phyloP scores from a whole-genome alignment of 2,329 filamentous ascomycete species.

The Aspergillus ruber region DNA sequence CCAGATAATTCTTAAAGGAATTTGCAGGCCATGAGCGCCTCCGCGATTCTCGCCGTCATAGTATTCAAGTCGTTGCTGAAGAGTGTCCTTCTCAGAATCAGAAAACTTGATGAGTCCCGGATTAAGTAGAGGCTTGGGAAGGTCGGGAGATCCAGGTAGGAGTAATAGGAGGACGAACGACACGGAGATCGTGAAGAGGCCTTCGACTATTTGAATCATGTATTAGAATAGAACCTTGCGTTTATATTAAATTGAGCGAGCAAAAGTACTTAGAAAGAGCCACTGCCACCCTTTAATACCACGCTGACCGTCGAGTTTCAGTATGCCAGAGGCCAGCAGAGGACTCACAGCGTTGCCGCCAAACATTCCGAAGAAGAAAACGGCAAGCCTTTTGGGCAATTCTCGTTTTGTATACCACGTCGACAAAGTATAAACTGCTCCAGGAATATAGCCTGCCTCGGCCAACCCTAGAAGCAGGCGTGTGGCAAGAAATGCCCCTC shows the following conservation, averaged over 20 bases:
- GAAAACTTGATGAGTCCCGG: background rate
- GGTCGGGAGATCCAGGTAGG: background rate
- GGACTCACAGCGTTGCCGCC: background rate
- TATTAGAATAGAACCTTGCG: background rate
- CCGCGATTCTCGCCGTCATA: background rate
- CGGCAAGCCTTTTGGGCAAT: background rate
- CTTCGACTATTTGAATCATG: background rate
- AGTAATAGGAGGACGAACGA: background rate
- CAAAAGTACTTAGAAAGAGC: background rate
- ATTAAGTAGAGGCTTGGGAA: background rate
- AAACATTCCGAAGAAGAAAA: background rate
- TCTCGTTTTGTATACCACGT: background rate
- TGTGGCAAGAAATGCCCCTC: conserved; percentile 25
- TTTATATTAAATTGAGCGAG: background rate
- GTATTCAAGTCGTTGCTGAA: background rate
- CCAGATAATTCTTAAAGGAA: background rate
- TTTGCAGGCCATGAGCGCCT: background rate
- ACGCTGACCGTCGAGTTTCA: background rate
- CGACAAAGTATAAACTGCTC: background rate
- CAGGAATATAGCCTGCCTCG: background rate
- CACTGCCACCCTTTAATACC: background rate
- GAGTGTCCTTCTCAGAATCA: background rate
- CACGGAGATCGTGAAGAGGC: background rate
- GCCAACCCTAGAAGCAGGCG: background rate
- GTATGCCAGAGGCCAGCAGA: background rate